Evolutionary conservation across 768 basidiomycete genomes (phyloP).

Genomic region (Pholiota molesta): DNA sequence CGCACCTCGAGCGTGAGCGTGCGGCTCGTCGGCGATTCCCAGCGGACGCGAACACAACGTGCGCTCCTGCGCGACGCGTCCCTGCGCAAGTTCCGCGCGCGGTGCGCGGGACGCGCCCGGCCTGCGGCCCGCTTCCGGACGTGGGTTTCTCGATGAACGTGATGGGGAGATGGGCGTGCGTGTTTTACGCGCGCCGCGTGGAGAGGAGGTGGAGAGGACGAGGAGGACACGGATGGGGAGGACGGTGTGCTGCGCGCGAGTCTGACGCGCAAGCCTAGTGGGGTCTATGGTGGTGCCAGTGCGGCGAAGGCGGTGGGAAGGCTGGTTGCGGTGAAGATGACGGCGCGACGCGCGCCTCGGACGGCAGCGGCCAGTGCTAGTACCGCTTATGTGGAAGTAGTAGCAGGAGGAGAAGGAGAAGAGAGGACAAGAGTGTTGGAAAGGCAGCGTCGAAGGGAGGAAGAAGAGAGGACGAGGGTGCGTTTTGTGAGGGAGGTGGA

Average conservation of each 20-base stretch:
- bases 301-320: slow-evolving; percentile 22
- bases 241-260: slow-evolving; percentile 16
- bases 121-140: slow-evolving; percentile 17
- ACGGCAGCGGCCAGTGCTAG: slow-evolving; percentile 21
- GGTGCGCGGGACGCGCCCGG: slow-evolving; percentile 33
- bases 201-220: not conserved
- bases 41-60: not conserved
- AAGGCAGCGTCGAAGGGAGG: slow-evolving; percentile 30
- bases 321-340: slow-evolving; percentile 53
- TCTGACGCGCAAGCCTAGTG: slow-evolving; percentile 19
- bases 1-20: not conserved
- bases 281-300: slow-evolving; percentile 1
- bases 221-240: slow-evolving; percentile 8
- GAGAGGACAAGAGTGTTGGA: slow-evolving; percentile 1
- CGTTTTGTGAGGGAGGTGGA: slow-evolving; percentile 84
- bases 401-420: slow-evolving; percentile 4
- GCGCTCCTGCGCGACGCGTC: slow-evolving; percentile 25
- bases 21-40: not conserved
- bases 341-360: slow-evolving; percentile 35
- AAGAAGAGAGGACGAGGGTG: slow-evolving; percentile 74
- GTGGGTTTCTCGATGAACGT: slow-evolving; percentile 30
- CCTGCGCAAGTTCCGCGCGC: slow-evolving; percentile 31
- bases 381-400: slow-evolving; percentile 5
- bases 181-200: slow-evolving; percentile 2
- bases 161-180: slow-evolving; percentile 33